Base-by-base conservation (phyloP, 1,284 basidiomycete genomes). In the Cutaneotrichosporon arboriforme region DNA sequence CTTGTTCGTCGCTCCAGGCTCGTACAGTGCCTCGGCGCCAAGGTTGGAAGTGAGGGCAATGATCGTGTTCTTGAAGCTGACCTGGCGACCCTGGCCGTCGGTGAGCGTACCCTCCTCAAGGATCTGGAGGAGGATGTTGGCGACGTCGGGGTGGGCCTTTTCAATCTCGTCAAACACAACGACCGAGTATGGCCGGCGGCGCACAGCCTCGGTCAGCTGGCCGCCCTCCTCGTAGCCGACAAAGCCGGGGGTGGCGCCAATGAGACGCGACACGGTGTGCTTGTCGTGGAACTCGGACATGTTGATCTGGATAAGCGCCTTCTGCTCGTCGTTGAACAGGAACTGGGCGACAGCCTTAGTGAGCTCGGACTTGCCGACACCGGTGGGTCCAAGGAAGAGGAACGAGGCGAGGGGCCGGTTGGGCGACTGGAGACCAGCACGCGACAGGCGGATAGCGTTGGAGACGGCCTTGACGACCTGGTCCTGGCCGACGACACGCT, bases 31-130 rank as follows among this genome's bases (percentile, higher is more conserved):
- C 54, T 83, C 40, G 76, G 84, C 54, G 15, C 90, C 90, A 31
- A 97, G 81, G 72, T 97, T 97, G 50, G 88, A 91, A 4, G 92
- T 97, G 80, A 96, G 86, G 72, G 93, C 88, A 63, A 93, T 85
- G 69, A 91, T 89, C 2, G 87, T 88, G 74, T 88, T 90, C 81
- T 85, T 68, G 64, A 76, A 76, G 52, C 70, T 74, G 60, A 76
- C 72, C 53, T 69, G 61, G 42, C 61, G 59, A 31, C 73, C 73
- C 60, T 60, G 58, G 42, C 60, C 59, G 68, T 97, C 92, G 1
- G 90, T 94, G 57, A 96, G 79, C 51, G 78, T 83, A 10, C 92
- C 92, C 72, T 97, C 92, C 64, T 97, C 91, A 33, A 97, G 81
- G 52, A 97, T 87, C 72, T 96, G 92, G 4, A 97, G 80, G 13